A percentile compares a stretch with the other conserved stretches of the same genome.
Conservation (phyloP, 202 grass and related monocot species). For the Zizania palustris region DNA sequence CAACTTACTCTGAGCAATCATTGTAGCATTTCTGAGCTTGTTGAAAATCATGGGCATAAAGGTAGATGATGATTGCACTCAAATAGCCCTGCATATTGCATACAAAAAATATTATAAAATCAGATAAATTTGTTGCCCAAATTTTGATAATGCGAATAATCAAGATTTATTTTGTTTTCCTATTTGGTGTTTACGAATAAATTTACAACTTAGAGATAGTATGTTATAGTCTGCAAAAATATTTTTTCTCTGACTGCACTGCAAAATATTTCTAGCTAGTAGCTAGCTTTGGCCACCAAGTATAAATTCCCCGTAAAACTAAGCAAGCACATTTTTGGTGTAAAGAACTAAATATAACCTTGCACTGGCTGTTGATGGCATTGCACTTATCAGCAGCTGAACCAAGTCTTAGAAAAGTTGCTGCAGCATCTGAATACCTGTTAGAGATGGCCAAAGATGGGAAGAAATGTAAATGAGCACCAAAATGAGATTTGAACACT, state of each 20-base stretch:
- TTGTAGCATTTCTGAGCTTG: slow-evolving; percentile 99
- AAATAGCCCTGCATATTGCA: slow-evolving; percentile 72
- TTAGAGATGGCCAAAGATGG: slow-evolving; percentile 26
- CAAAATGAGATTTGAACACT: not conserved
- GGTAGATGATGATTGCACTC: slow-evolving; percentile 91
- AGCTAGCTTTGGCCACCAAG: not conserved
- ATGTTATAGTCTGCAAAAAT: not conserved
- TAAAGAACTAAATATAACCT: slow-evolving; percentile 53
- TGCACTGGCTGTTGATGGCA: slow-evolving; percentile 96
- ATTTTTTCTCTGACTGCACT: not conserved
- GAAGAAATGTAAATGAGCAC: slow-evolving; percentile 8
- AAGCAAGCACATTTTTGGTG: slow-evolving; percentile 24
- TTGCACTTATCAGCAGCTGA: slow-evolving; percentile 92
- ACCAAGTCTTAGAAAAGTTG: slow-evolving; percentile 81
- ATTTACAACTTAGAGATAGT: not conserved
- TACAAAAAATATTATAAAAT: slow-evolving; percentile 19
- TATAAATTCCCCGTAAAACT: slow-evolving; percentile 16
- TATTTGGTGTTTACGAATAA: not conserved
- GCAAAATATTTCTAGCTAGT: not conserved
- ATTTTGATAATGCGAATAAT: not conserved
- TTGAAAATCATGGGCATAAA: slow-evolving; percentile 93
- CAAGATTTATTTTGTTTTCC: not conserved
- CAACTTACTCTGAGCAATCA: slow-evolving; percentile 92
- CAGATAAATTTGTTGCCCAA: slow-evolving; percentile 3
- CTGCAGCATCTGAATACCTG: slow-evolving; percentile 86